Base-by-base conservation (phyloP, 78 protist species). In the Chrysochromulina tobinii region DNA sequence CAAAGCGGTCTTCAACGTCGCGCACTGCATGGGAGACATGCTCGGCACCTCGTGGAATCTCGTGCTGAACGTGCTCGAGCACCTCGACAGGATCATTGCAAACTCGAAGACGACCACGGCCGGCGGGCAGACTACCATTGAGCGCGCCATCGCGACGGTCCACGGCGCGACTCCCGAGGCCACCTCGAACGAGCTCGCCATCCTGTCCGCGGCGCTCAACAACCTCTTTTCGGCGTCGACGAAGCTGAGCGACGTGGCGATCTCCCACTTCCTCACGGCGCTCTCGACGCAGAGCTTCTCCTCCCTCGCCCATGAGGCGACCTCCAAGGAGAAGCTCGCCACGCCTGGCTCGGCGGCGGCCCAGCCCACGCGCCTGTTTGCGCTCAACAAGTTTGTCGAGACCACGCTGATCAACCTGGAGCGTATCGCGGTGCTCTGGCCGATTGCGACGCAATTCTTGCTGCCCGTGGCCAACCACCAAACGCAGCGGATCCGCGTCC, bases 251-350 rank as follows among this genome's bases (percentile, higher is more conserved):
- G 83, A 75, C 83, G 57, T 50, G 83, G 83, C 83, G 58, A 38
- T 75, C 83, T 11, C 27, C 83, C 57, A 75, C 57, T 75, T 75
- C 57, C 83, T 75, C 27, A 75, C 83, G 25, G 83, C 83, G 55
- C 57, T 75, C 27, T 75, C 83, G 59, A 75, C 83, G 51, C 83
- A 75, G 83, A 50, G 83, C 83, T 75, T 75, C 57, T 1, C 83
- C 12, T 75, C 83, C 58, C 83, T 75, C 58, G 83, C 83, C n/a
- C 23, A 50, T 57, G 83, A 75, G 83, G 83, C 83, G 25, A 75
- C 83, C n/a, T 75, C 83, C 83, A 75, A 75, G 83, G 83, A 75
- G 83, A 75, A 75, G 83, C 58, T 75, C 23, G 83, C 83, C n/a
- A 25, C 57, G 83, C 83, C 83, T 25, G 83, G 83, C 83, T 75